Evolutionary conservation across 257 asterid species (phyloP).

Genomic region (Vinca minor): DNA sequence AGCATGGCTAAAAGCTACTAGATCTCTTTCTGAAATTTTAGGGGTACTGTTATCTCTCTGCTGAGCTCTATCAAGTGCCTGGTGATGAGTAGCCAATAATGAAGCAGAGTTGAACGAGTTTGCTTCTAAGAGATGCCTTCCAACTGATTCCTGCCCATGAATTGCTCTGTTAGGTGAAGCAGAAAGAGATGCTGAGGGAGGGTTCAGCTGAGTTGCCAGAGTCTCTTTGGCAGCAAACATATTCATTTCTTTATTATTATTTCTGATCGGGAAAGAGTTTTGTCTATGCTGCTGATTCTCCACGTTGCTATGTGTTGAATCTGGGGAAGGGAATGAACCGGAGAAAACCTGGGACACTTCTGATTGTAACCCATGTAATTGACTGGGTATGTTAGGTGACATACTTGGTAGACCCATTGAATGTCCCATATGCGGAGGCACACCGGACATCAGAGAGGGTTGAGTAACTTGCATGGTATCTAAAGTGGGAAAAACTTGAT

Average conservation of each 20-base stretch:
- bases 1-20: constrained; percentile 26
- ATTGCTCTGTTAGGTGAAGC: too few relatives aligned
- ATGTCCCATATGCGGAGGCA: constrained; percentile 19
- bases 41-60: constrained; percentile 20
- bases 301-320: constrained; percentile 31
- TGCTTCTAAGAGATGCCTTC: too few relatives aligned
- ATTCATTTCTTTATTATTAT: constrained; percentile 17
- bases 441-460: constrained; percentile 16
- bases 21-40: constrained; percentile 19
- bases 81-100: constrained; percentile 16
- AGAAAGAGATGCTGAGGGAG: constrained; percentile 17
- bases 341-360: constrained; percentile 19
- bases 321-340: constrained; percentile 27
- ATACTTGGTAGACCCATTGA: constrained; percentile 14
- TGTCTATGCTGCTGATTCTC: constrained; percentile 25
- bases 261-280: constrained; percentile 17
- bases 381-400: constrained; percentile 18
- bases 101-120: too few relatives aligned
- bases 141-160: too few relatives aligned
- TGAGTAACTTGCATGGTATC: constrained; percentile 21
- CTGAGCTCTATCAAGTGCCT: constrained; percentile 23
- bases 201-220: background rate
- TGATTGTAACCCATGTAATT: constrained; percentile 18
- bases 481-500: constrained; percentile 17
- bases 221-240: constrained; percentile 2